Base-by-base conservation (phyloP, 257 asterid species). In the Avicennia marina region DNA sequence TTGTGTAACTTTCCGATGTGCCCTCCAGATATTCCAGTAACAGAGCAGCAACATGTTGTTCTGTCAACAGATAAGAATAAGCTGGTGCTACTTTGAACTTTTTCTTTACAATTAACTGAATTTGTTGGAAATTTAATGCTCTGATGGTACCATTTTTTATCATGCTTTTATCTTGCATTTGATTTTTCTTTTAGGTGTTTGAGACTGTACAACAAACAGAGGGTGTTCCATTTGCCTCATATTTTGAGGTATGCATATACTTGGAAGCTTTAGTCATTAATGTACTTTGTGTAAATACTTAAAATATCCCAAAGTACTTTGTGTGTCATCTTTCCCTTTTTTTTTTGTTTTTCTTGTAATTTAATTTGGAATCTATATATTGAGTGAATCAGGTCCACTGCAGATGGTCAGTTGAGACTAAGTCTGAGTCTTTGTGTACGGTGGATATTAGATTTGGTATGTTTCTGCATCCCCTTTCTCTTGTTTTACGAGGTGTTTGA, bases 161-260 rank as follows among this genome's bases (percentile, higher is more conserved):
- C 32, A 29, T 21, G 12, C 65, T 46, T 65, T 44, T 32, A 3
- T 53, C 33, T 11, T 63, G 32, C 36, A 33, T 55, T 46, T 68
- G 51, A 57, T 44, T 65, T 56, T 44, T 58, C 34, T 58, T 6
- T 20, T 67, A 90, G 98, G 94, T 84, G 67, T 85, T 90, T 67
- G 98, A 90, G 86, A 82, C 87, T 32, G 69, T 76, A 73, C 96
- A 85, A 63, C 91, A 85, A 80, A 83, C 98, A 15, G 93, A 82
- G 73, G 96, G 86, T 64, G 95, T 90, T 65, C 96, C 98, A n/a
- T 90, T 90, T 65, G 96, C 96, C 17, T 82, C 98, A 24, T 90
- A 63, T 66, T 90, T 90, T 68, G 96, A 90, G 96, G 98, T 87
- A 74, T 53, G 58, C 34, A 47, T 52, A 59, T 46, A 48, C 67